Base-by-base conservation (phyloP, 345 rosid genomes). In the Alliaria petiolata region DNA sequence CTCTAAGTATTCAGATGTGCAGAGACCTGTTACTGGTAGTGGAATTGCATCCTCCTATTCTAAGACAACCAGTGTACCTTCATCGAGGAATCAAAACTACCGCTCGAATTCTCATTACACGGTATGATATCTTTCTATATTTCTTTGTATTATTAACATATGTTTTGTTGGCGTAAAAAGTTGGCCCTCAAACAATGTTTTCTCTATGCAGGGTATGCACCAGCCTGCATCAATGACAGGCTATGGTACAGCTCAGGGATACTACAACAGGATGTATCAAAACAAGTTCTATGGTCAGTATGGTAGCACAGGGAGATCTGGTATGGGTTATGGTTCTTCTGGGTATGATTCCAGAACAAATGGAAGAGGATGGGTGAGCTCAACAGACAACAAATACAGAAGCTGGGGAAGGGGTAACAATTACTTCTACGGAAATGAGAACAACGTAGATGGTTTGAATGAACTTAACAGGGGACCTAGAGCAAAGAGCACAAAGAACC, bases 381-480 rank as follows among this genome's bases (percentile, higher is more conserved):
- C 79, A 40, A 69, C 79, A 34, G 97, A 90, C 66, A 76, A 70
- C 80, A 93, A 85, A 72, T 85, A 82, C 58, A 88, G 83, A 79
- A 70, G 76, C 44, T 85, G 88, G 82, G 96, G 93, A 28, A 81
- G 85, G 62, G 90, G 87, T 78, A 83, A 89, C 79, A 85, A 76
- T 73, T 83, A 83, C 73, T 88, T 50, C 33, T 88, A 76, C 3
- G 85, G 81, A 26, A 87, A 80, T 65, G 97, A 87, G 39, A 83
- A 62, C 74, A 64, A 43, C 33, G 54, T 77, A 50, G 97, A 93
- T 75, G 92, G 97, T 43, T 65, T 90, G 81, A 90, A 87, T 60
- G 98, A 93, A 75, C 88, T 90, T 61, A 93, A 90, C 81, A 78
- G 93, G 77, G 98, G 98, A 25, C 98, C 98, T 4, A 81, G 96